These are phyloP conservation scores for Macrocystidia cucumis DNA, from an alignment of 1,284 basidiomycete species.

Conservation along the genomic window DNA sequence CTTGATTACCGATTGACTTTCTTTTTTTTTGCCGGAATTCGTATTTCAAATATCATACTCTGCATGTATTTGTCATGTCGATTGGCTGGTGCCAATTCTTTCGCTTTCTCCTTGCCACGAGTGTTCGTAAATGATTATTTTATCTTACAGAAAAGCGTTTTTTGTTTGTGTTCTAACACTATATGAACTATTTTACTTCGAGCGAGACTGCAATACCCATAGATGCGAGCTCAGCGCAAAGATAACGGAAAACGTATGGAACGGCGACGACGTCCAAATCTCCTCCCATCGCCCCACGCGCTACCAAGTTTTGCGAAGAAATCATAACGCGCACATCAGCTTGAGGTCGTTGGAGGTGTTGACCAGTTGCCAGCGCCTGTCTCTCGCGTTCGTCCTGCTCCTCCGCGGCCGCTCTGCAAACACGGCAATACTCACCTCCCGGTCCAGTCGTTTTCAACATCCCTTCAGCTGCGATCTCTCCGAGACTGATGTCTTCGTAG, in stretches of 20 bases:
- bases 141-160: too few species aligned
- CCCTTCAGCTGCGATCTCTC: constrained; percentile 49
- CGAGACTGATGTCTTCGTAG: constrained; percentile 78
- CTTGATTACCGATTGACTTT: too few species aligned
- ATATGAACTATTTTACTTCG: constrained; percentile 39
- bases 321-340: constrained; percentile 57
- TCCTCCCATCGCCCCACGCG: constrained; percentile 53
- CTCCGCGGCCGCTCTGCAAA: constrained; percentile 72
- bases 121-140: too few species aligned
- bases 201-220: constrained; percentile 84
- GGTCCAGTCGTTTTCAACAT: constrained; percentile 53
- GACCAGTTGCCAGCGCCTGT: constrained; percentile 42
- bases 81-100: too few species aligned
- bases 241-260: constrained; percentile 91
- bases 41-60: too few species aligned
- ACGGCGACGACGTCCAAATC: constrained; percentile 92
- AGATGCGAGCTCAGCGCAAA: constrained; percentile 78
- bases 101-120: too few species aligned
- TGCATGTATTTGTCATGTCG: too few species aligned
- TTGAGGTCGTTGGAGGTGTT: constrained; percentile 28
- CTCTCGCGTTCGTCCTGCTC: constrained; percentile 52
- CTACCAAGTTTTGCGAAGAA: constrained; percentile 57
- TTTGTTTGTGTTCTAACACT: constrained; percentile 10
- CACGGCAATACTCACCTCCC: constrained; percentile 85
- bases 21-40: too few species aligned